Evolutionary conservation across 1,284 basidiomycete genomes (phyloP), one percentile per base, ranked within the genome.

Genomic region (Pseudozyma pruni): DNA sequence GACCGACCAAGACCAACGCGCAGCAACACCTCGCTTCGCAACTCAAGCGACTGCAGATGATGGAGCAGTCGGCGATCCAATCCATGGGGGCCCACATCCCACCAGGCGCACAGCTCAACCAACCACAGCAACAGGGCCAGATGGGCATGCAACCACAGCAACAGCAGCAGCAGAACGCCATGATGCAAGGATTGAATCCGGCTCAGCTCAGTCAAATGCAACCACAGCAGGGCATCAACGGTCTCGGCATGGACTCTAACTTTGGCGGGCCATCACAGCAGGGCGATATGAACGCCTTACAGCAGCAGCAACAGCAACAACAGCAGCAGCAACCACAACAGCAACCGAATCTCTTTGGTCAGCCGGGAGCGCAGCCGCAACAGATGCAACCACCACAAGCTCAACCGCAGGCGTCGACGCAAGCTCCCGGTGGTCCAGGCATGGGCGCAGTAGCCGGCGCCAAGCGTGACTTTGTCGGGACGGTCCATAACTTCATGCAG

Each of bases 401-500:
- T 1, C 68, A 72, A 54, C 37, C 39, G n/a, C 53, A 57, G 41
- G 43, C 55, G 2, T 63, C 60, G 2, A 25, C 53, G 29, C 60
- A 61, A 34, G 45, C 43, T 6, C 33, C 41, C 7, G 50, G 41
- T 22, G 47, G 37, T 37, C 51, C 41, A 22, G 47, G 27, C n/a
- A n/a, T 41, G 22, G 42, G 20, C 10, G 38, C 53, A 2, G 43
- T 57, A 22, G 52, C 20, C 11, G 38, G 39, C 11, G 49, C 53
- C 22, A 72, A 72, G 37, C 63, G 64, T n/a, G 75, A 77, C 41
- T 77, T 80, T 49, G 41, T 74, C 32, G 66, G 61, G 16, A 72
- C 72, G 6, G 75, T 80, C n/a, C 68, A 68, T 23, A 51, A 67
- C 37, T 80, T 80, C 35, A 71, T 79, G 74, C 33, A 47, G 2